Evolutionary conservation across 441 rosid genomes (phyloP).

Genomic region (Dalechampia spathulata): DNA sequence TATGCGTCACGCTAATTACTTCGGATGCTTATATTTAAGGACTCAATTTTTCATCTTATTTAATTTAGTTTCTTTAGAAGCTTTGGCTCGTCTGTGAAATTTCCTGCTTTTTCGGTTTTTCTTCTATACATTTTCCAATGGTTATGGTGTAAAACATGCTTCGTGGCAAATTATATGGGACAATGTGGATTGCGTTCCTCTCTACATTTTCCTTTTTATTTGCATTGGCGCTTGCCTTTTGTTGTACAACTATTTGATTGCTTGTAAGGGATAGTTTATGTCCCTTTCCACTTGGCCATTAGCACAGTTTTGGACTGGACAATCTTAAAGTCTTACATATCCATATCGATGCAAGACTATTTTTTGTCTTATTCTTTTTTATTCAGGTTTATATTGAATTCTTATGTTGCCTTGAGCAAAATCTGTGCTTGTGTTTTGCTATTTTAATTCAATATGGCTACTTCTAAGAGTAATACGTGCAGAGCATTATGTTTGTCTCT

Average conservation of each 20-base stretch:
- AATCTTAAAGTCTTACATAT: no score
- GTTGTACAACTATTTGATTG: no score
- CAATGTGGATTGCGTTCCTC: not conserved
- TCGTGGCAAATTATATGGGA: not conserved
- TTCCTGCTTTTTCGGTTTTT: not conserved
- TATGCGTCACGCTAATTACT: no score
- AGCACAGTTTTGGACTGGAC: no score
- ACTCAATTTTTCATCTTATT: not conserved
- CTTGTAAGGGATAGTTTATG: no score
- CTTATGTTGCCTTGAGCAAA: not conserved
- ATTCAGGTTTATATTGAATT: not conserved
- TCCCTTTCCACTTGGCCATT: no score
- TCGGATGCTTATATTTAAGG: not conserved
- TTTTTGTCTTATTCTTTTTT: no score
- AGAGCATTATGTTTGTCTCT: not conserved
- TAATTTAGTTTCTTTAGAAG: not conserved
- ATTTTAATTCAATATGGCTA: not conserved
- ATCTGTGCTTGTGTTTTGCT: not conserved
- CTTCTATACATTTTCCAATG: not conserved
- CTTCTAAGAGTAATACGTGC: not conserved
- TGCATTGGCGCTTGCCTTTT: no score
- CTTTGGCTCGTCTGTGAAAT: not conserved
- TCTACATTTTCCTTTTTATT: not conserved
- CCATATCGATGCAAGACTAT: no score
- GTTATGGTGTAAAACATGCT: not conserved